Evolutionary conservation across 2,329 filamentous ascomycete genomes (phyloP), one percentile per base, ranked within the genome.

Genomic region (Albifimbria verrucaria): DNA sequence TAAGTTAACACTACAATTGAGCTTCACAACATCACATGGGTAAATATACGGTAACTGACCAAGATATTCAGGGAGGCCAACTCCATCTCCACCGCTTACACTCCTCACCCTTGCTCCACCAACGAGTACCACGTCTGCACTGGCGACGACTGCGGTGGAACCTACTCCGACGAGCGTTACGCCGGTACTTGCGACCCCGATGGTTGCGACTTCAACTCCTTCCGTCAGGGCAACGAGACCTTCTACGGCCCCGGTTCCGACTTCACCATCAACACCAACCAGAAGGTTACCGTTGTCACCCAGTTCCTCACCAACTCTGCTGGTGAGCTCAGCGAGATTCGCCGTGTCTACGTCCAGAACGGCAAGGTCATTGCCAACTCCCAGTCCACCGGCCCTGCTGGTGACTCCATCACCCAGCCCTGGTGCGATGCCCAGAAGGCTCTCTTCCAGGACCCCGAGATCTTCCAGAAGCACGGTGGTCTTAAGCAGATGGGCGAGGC

Each of bases 161-260:
- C 76, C 39, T 78, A 76, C 60, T 69, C 66, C 51, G 52, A 60
- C 48, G 69, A 77, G 61, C 81, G 83, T 57, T 86, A 87, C 65
- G 70, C 62, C 28, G 83, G 83, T 52, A 68, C 78, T 51, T 87
- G 85, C 68, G 85, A 87, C 67, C 80, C 82, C 57, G 82, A 86
- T 61, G 85, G 85, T 36, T 88, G 85, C 62, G 85, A 87, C 67
- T 87, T 83, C 77, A 86, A 86, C 77, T 67, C 76, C 41, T 87
- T 79, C 79, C 83, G 84, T 65, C 75, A 81, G 74, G 85, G 85
- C 55, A 77, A 82, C 68, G 72, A 72, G 50, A 70, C 68, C 67
- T 88, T 85, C 75, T 87, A 81, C 72, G 85, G 84, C 52, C 60
- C 59, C 9, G 66, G 65, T 43, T 67, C 75, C 1, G 77, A 76